Evolutionary conservation across 202 grass and related monocot species (phyloP).

Genomic region (Miscanthus sacchariflorus): DNA sequence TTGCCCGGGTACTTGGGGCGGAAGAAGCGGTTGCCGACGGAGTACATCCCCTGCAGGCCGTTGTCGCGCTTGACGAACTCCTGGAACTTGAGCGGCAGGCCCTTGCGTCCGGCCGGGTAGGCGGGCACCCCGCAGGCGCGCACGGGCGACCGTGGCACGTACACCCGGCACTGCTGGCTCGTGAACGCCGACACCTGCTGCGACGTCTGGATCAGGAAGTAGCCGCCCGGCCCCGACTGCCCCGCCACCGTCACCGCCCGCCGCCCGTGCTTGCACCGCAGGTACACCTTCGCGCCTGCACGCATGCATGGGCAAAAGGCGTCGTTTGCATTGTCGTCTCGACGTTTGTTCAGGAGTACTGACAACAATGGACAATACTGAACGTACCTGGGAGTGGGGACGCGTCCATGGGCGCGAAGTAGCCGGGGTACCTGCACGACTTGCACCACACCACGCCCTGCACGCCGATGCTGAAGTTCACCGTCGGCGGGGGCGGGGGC

Average conservation of each 20-base stretch:
- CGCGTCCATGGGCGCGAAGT: slow-evolving; percentile 50
- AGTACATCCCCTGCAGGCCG: slow-evolving; percentile 65
- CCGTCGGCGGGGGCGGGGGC: slow-evolving; percentile 39
- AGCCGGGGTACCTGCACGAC: slow-evolving; percentile 58
- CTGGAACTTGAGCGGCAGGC: slow-evolving; percentile 65
- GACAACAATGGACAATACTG: no score
- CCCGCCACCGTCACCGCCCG: slow-evolving; percentile 19
- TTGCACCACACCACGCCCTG: slow-evolving; percentile 77
- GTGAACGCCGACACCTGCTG: slow-evolving; percentile 60
- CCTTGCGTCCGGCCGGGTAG: slow-evolving; percentile 34
- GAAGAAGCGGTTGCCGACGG: slow-evolving; percentile 68
- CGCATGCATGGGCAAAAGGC: no score
- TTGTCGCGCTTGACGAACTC: slow-evolving; percentile 53
- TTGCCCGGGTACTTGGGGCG: slow-evolving; percentile 36
- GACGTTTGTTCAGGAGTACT: no score
- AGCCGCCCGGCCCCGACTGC: slow-evolving; percentile 45
- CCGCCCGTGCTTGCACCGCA: slow-evolving; percentile 49
- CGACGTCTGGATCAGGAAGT: slow-evolving; percentile 70
- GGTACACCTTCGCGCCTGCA: slow-evolving; percentile 53
- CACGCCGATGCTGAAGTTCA: slow-evolving; percentile 74
- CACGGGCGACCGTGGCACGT: slow-evolving; percentile 42
- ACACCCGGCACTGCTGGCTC: slow-evolving; percentile 61
- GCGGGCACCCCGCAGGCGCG: slow-evolving; percentile 39
- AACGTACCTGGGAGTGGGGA: slow-evolving; percentile 64
- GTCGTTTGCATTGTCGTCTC: no score